A percentile compares a stretch with the other conserved stretches of the same genome.
These are phyloP conservation scores for Ceratobasidium sp. DNA, from an alignment of 1,284 basidiomycete genomes.

Conservation along the genomic window DNA sequence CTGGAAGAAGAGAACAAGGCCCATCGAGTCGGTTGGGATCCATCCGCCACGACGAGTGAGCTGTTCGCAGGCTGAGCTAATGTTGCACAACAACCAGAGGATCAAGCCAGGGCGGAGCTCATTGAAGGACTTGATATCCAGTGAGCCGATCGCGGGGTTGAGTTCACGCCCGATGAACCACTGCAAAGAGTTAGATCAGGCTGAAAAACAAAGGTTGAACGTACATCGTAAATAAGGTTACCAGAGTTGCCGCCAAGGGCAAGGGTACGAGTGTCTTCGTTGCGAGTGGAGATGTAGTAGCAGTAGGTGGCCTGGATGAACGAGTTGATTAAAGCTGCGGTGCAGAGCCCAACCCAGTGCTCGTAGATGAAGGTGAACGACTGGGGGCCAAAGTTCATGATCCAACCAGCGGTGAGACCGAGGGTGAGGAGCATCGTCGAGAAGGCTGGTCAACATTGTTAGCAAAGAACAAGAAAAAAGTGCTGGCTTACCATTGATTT, in stretches of 20 bases:
- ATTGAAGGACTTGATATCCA: slow-evolving; percentile 98
- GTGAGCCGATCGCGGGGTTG: slow-evolving; percentile 86
- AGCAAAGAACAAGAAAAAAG: slow-evolving; percentile 19
- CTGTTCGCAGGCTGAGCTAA: slow-evolving; percentile 92
- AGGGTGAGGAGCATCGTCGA: slow-evolving; percentile 82
- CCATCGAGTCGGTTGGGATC: slow-evolving; percentile 86
- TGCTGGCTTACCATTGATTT: slow-evolving; percentile 82
- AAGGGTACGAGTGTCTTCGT: slow-evolving; percentile 61
- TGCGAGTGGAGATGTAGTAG: slow-evolving; percentile 75
- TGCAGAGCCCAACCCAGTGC: slow-evolving; percentile 89
- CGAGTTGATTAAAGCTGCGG: slow-evolving; percentile 84
- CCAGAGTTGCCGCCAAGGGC: slow-evolving; percentile 93
- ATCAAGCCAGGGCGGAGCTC: slow-evolving; percentile 95
- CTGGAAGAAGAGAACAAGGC: slow-evolving; percentile 88
- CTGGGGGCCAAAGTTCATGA: slow-evolving; percentile 75
- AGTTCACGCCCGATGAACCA: slow-evolving; percentile 97
- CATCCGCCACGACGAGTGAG: slow-evolving; percentile 75
- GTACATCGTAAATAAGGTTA: slow-evolving; percentile 87
- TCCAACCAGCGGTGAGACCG: slow-evolving; percentile 69
- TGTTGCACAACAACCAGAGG: slow-evolving; percentile 90
- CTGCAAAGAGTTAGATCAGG: slow-evolving; percentile 53
- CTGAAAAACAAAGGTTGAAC: slow-evolving; percentile 49
- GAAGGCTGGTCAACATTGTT: slow-evolving; percentile 64
- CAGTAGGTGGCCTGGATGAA: slow-evolving; percentile 74
- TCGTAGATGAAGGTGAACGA: slow-evolving; percentile 91